Conservation (phyloP, 345 rosid species). For the Populus deltoides region DNA sequence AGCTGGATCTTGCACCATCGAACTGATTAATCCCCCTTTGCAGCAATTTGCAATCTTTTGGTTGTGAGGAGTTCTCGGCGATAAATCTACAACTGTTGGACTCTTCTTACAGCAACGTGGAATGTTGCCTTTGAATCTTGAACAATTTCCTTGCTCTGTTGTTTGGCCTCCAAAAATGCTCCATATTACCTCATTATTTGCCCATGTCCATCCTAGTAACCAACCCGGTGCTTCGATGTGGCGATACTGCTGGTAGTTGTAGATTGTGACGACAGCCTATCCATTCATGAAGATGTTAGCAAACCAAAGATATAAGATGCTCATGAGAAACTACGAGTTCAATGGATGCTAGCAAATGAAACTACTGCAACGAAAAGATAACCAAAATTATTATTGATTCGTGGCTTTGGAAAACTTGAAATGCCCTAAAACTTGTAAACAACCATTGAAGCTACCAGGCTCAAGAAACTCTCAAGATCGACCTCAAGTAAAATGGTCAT, state of each 20-base stretch:
- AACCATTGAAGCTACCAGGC: not conserved
- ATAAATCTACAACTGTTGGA: conserved; percentile 71
- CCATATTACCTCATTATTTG: conserved; percentile 83
- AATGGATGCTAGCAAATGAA: not conserved
- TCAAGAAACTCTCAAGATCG: not conserved
- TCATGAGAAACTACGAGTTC: not conserved
- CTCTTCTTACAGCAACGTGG: conserved; percentile 85
- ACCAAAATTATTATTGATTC: not conserved
- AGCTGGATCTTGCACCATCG: conserved; percentile 71
- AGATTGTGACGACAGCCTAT: conserved; percentile 72
- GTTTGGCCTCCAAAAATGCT: conserved; percentile 68
- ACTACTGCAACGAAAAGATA: not conserved
- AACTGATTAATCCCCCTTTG: conserved; percentile 78
- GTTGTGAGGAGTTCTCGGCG: conserved; percentile 76
- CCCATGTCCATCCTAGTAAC: conserved; percentile 84
- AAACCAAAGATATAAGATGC: not conserved
- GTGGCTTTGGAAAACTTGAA: not conserved
- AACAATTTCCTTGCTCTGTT: conserved; percentile 91
- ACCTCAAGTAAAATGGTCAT: not conserved
- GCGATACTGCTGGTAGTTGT: conserved; percentile 83
- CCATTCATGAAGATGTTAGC: not conserved
- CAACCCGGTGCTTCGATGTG: conserved; percentile 85
- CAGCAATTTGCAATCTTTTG: conserved; percentile 80
- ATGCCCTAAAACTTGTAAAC: not conserved
- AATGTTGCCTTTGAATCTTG: conserved; percentile 64